phyloP scores from a whole-genome alignment of 192 early-diverging fungal genomes.

The Coemansia sp. region DNA sequence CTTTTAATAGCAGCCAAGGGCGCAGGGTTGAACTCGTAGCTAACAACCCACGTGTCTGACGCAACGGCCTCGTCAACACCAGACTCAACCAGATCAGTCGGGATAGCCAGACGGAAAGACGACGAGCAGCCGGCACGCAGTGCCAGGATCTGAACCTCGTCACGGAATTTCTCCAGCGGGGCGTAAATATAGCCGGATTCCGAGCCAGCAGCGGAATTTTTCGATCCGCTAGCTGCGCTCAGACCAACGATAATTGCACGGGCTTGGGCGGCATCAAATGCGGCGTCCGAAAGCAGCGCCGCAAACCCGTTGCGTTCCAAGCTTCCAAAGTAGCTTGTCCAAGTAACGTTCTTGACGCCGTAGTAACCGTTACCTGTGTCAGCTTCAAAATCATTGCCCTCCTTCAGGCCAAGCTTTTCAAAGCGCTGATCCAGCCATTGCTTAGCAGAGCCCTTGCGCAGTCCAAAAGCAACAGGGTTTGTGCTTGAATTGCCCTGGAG shows the following conservation, averaged over 20 bases:
- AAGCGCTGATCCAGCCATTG: constrained; percentile 5
- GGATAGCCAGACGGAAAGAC: constrained; percentile 2
- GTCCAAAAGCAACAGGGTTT: background rate
- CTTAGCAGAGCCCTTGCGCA: constrained; percentile 3
- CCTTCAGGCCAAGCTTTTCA: background rate
- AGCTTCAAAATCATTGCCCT: background rate
- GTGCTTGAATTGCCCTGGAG: background rate
- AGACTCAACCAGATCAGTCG: background rate
- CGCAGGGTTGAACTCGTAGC: constrained; percentile 8
- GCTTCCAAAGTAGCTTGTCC: background rate
- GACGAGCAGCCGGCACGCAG: constrained; percentile 10
- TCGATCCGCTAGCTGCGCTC: background rate
- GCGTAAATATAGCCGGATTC: background rate
- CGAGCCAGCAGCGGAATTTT: background rate
- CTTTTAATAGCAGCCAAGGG: constrained; percentile 7
- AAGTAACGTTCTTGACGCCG: background rate
- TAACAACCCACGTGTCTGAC: constrained; percentile 17
- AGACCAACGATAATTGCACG: constrained; percentile 3
- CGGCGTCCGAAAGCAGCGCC: background rate
- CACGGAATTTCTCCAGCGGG: background rate
- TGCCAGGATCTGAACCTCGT: constrained; percentile 8
- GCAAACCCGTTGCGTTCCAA: background rate
- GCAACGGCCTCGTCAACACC: background rate
- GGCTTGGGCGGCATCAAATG: background rate
- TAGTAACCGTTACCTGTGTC: background rate